A percentile compares a stretch with the other conserved stretches of the same genome.
Evolutionary conservation across 1,284 basidiomycete genomes (phyloP).

Genomic region (Malassezia vespertilionis): DNA sequence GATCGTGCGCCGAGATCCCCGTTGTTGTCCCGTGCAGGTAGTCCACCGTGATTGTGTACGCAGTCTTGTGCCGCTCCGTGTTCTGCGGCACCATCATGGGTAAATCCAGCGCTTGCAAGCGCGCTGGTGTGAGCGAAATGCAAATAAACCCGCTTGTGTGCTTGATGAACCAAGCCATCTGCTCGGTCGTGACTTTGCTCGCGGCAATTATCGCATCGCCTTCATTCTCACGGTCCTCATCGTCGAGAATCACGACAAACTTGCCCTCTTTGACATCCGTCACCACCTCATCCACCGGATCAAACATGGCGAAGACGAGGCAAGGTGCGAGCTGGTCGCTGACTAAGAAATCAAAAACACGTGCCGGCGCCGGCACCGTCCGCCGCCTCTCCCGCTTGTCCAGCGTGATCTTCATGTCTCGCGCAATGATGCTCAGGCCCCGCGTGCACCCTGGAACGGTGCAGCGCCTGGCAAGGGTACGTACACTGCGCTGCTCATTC

Average conservation of each 20-base stretch:
- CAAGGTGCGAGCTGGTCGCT: not conserved
- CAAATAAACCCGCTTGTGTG: conserved; percentile 92
- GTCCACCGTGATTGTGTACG: conserved; percentile 93
- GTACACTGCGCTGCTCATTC: too few relatives aligned
- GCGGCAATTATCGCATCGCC: conserved; percentile 44
- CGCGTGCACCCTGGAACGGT: conserved; percentile 1
- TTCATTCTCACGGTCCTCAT: conserved; percentile 46
- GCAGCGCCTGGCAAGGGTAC: not conserved
- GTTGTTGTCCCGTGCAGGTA: conserved; percentile 86
- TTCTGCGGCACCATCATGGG: conserved; percentile 89
- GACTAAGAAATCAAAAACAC: conserved; percentile 6
- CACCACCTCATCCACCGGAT: conserved; percentile 30
- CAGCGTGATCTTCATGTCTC: conserved; percentile 4
- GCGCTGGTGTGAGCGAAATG: conserved; percentile 65
- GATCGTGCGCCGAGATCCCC: conserved; percentile 92
- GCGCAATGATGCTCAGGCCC: conserved; percentile 11
- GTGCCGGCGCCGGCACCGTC: conserved; percentile 1
- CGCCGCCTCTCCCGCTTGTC: conserved; percentile 4
- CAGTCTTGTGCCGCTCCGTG: conserved; percentile 81
- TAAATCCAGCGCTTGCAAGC: conserved; percentile 69
- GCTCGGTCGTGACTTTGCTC: conserved; percentile 64
- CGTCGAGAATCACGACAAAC: conserved; percentile 45
- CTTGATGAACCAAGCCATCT: conserved; percentile 99
- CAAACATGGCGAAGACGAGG: conserved; percentile 24
- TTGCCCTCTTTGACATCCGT: conserved; percentile 28